Percentiles rank a stretch among this genome's conserved stretches.
Evolutionary conservation across 371 early-diverging fungal genomes (phyloP).

Genomic region (Capillidium rhysosporum): DNA sequence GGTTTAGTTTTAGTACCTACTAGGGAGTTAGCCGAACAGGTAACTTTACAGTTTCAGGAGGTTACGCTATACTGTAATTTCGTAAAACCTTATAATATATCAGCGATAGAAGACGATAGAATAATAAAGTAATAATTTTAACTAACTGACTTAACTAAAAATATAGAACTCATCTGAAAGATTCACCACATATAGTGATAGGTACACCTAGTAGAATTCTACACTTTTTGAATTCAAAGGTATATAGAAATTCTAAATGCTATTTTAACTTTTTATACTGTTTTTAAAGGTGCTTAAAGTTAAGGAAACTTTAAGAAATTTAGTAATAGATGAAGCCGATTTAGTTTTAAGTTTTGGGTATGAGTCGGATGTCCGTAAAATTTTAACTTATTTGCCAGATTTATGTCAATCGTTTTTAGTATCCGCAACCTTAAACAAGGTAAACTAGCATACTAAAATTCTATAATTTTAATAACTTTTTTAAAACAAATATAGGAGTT

Average conservation of each 20-base stretch:
- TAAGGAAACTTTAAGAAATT: slow-evolving; percentile 3
- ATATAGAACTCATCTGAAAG: slow-evolving; percentile 4
- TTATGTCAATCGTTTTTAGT: slow-evolving; percentile 75
- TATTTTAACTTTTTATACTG: neutral
- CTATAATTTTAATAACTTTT: neutral
- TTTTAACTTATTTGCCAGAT: slow-evolving; percentile 48
- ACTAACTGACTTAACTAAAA: neutral
- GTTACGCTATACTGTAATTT: slow-evolving; percentile 48
- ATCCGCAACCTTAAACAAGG: slow-evolving; percentile 66
- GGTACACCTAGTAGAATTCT: slow-evolving; percentile 63
- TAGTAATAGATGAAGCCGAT: slow-evolving; percentile 94
- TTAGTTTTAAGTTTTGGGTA: slow-evolving; percentile 83
- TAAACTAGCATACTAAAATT: slow-evolving; percentile 7
- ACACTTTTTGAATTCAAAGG: slow-evolving; percentile 37
- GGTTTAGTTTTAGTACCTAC: slow-evolving; percentile 65
- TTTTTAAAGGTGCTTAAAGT: neutral
- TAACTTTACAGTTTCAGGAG: slow-evolving; percentile 46
- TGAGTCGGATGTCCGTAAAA: slow-evolving; percentile 57
- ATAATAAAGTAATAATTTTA: slow-evolving; percentile 30
- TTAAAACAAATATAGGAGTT: slow-evolving; percentile 43
- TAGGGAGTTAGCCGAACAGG: slow-evolving; percentile 88
- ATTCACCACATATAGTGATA: slow-evolving; percentile 56
- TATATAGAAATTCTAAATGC: slow-evolving; percentile 2
- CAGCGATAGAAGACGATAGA: slow-evolving; percentile 35
- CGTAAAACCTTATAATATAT: slow-evolving; percentile 46